phyloP scores from a whole-genome alignment of 257 asterid genomes.

The Thymus quinquecostatus region DNA sequence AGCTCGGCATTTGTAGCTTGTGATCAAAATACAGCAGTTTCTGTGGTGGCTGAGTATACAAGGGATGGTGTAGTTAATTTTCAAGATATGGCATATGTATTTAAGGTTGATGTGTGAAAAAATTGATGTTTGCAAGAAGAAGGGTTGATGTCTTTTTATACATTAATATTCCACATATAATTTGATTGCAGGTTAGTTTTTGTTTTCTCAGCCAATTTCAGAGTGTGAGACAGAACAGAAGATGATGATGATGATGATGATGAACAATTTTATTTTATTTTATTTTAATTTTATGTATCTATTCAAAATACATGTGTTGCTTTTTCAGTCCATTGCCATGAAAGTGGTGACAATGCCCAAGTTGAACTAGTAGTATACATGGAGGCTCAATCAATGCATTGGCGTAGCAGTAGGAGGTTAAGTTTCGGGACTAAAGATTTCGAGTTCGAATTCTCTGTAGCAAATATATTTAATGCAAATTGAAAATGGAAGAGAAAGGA shows the following conservation, averaged over 20 bases:
- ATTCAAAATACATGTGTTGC: not conserved
- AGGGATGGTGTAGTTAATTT: conserved; percentile 28
- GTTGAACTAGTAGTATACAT: no score
- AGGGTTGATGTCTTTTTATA: not conserved
- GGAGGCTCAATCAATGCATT: no score
- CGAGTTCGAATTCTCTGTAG: no score
- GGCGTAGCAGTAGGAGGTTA: no score
- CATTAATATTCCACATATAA: not conserved
- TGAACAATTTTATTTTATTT: no score
- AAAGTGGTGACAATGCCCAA: no score
- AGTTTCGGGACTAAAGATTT: no score
- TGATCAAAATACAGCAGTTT: conserved; percentile 12
- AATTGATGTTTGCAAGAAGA: conserved; percentile 17
- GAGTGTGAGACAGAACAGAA: not conserved
- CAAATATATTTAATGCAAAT: no score
- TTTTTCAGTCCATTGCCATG: no score
- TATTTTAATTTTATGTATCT: not conserved
- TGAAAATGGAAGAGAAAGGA: no score
- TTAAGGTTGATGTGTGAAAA: conserved; percentile 9
- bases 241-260: not conserved
- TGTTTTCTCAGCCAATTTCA: conserved; percentile 5
- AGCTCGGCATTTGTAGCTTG: conserved; percentile 16
- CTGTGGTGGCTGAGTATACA: conserved; percentile 4
- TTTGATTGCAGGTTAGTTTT: not conserved
- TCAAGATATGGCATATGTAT: conserved; percentile 14